These are phyloP conservation scores for Fistulina hepatica DNA, from an alignment of 1,284 basidiomycete genomes.

Conservation along the genomic window DNA sequence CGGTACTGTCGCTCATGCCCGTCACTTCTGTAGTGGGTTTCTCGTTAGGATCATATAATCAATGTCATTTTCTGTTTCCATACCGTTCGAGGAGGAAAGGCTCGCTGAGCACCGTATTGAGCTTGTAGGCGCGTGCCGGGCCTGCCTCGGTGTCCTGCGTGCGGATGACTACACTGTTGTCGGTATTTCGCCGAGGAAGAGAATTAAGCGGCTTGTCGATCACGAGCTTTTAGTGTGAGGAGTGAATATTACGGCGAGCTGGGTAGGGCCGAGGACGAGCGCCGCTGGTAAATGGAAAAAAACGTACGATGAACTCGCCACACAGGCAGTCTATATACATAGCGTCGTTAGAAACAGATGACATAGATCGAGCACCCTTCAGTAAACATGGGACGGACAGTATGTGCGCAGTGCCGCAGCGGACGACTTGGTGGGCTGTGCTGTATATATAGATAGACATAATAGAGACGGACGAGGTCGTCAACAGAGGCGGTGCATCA, in stretches of 20 bases:
- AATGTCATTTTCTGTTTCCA: constrained; percentile 9
- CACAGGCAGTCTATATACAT: constrained; percentile 60
- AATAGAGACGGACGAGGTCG: no score
- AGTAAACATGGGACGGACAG: constrained; percentile 37
- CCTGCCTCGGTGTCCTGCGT: constrained; percentile 45
- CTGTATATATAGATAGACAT: constrained; percentile 27
- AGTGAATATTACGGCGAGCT: constrained; percentile 3
- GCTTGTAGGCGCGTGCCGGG: constrained; percentile 65
- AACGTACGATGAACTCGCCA: constrained; percentile 71
- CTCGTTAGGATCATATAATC: constrained; percentile 13
- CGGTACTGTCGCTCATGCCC: constrained; percentile 69
- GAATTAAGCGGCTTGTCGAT: constrained; percentile 64
- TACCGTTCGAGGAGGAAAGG: constrained; percentile 66
- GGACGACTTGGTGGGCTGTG: constrained; percentile 68
- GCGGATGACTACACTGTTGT: constrained; percentile 62
- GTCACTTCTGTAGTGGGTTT: constrained; percentile 33
- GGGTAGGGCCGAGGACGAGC: constrained; percentile 8
- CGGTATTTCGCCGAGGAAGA: constrained; percentile 62
- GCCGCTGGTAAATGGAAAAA: no score
- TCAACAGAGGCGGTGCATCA: constrained; percentile 2
- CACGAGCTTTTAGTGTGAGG: constrained; percentile 46
- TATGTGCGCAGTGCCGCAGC: constrained; percentile 68
- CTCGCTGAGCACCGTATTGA: constrained; percentile 55
- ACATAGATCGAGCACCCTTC: constrained; percentile 9
- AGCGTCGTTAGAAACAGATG: neutral